Base-by-base conservation (phyloP, 2,329 filamentous ascomycete species). In the Stemphylium vesicarium region DNA sequence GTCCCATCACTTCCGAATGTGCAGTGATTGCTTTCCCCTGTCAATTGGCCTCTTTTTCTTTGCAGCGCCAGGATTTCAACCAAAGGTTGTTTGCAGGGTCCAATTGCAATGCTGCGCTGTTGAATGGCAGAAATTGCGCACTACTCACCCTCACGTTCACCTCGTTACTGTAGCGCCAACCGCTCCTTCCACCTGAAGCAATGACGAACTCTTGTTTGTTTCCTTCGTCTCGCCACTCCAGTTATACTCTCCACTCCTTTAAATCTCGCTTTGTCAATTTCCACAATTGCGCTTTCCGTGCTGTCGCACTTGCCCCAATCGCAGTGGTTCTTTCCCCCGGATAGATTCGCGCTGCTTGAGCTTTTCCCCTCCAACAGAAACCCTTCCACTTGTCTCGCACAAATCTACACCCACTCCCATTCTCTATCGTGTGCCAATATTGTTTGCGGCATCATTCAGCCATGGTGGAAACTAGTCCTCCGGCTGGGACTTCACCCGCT, bases 121-220 rank as follows among this genome's bases (percentile, higher is more conserved):
- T 38, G 18, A 32, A 8, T n/a, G 22, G 41, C 16, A 32, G 24
- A 16, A 29, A 33, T 45, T 40, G 46, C n/a, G 46, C 24, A 15
- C 35, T 2, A 45, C 26, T 49, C 38, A 39, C 31, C 48, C 47
- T 56, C 53, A 53, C 56, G 24, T 54, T 62, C 55, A 62, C 59
- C 43, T 58, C 50, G 44, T 48, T 43, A 35, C 41, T 33, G 20
- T 42, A 18, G 41, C 22, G 29, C 47, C 37, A 56, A 41, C 26
- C 33, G 50, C 46, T 54, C 41, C 42, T 59, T 51, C 47, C 50
- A 32, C 39, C 47, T 49, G 16, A 43, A 43, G 55, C 54, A 12
- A 31, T 20, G 22, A 38, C 38, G 36, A 38, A 31, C 18, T 31
- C 39, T 20, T 42, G 24, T 52, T 50, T 50, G 13, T 43, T 50